Conservation (phyloP, 495 filamentous ascomycete species). For the Neurospora sp. region DNA sequence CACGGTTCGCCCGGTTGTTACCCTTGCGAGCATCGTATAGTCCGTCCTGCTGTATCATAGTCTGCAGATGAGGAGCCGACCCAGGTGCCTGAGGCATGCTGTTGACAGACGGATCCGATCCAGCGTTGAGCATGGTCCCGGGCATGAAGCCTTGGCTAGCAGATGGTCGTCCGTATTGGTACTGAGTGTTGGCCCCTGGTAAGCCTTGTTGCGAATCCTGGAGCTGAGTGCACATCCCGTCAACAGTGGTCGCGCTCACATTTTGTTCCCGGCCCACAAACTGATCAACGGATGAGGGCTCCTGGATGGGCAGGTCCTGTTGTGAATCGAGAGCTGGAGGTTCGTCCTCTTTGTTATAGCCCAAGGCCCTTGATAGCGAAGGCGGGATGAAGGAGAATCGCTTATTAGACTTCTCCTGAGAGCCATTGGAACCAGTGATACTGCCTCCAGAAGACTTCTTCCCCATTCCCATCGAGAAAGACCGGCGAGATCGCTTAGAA, state of each 20-base stretch:
- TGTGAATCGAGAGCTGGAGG: conserved; percentile 30
- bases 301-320: conserved; percentile 37
- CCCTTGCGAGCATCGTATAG: conserved; percentile 15
- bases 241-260: conserved; percentile 22
- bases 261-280: conserved; percentile 23
- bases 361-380: conserved; percentile 58
- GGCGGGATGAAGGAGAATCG: conserved; percentile 76
- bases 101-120: conserved; percentile 40
- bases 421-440: conserved; percentile 40
- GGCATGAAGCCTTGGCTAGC: conserved; percentile 30
- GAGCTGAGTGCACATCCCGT: conserved; percentile 33
- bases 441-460: conserved; percentile 56
- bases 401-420: conserved; percentile 44
- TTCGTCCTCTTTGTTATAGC: conserved; percentile 37
- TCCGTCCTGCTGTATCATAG: conserved; percentile 18
- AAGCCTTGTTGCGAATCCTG: conserved; percentile 19
- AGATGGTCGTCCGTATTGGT: conserved; percentile 27
- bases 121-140: conserved; percentile 27
- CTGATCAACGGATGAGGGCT: conserved; percentile 30
- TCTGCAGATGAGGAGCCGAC: conserved; percentile 25
- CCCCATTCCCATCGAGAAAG: conserved; percentile 62
- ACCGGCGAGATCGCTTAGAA: conserved; percentile 55
- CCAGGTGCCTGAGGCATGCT: conserved; percentile 21
- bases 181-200: conserved; percentile 11
- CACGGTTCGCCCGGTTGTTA: conserved; percentile 24